Conservation (phyloP, 176 grass and related monocot genomes). For the Phoenix roebelenii region DNA sequence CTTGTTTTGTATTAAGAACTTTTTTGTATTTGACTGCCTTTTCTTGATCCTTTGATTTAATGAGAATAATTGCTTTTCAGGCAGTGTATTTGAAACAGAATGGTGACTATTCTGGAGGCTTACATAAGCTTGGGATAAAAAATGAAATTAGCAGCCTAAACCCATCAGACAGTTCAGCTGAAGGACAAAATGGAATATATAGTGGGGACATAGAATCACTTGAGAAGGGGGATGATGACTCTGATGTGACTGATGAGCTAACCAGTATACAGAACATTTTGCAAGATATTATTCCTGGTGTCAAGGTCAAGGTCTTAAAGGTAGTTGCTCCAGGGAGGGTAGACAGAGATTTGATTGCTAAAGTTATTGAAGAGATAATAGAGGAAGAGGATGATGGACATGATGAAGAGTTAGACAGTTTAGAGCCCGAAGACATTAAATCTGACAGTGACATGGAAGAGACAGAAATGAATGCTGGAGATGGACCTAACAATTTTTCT, state of each 20-base stretch:
- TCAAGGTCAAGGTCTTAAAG: conserved; percentile 69
- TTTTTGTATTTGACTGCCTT: background rate
- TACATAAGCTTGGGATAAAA: conserved; percentile 29
- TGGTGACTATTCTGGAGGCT: conserved; percentile 35
- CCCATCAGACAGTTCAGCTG: conserved; percentile 45
- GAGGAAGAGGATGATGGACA: conserved; percentile 57
- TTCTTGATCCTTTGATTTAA: conserved; percentile 5
- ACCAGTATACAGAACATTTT: conserved; percentile 46
- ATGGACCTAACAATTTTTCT: conserved; percentile 33
- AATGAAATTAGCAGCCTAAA: conserved; percentile 39
- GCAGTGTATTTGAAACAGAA: conserved; percentile 74
- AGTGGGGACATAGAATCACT: conserved; percentile 37
- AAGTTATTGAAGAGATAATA: conserved; percentile 82
- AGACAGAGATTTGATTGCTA: conserved; percentile 66
- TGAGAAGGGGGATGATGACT: conserved; percentile 48
- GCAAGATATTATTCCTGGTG: conserved; percentile 41
- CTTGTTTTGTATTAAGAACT: too few relatives aligned
- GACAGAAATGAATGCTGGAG: conserved; percentile 37
- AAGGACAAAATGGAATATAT: conserved; percentile 26
- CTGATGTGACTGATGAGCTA: conserved; percentile 37
- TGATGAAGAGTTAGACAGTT: conserved; percentile 43
- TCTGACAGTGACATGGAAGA: conserved; percentile 57
- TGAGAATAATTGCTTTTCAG: conserved; percentile 29
- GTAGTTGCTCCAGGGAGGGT: conserved; percentile 61
- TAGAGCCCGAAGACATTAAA: conserved; percentile 39